A percentile compares a stretch with the other conserved stretches of the same genome.
Evolutionary conservation across 2,329 filamentous ascomycete genomes (phyloP).

Genomic region (Penicillium vulpinum): DNA sequence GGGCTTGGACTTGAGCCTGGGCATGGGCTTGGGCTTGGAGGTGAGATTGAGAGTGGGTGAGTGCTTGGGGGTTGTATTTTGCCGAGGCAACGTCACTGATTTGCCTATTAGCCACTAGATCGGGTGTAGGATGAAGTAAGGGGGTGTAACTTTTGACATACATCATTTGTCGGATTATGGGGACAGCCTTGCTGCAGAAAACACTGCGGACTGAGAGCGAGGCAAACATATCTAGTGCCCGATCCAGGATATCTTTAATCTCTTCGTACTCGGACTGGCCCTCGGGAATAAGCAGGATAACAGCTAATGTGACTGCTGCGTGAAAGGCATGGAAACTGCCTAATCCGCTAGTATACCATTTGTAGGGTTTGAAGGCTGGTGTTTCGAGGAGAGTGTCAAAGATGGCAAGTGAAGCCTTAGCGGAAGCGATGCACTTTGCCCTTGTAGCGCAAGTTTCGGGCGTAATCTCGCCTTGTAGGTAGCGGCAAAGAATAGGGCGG

Average conservation of each 20-base stretch:
- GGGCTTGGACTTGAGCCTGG: conserved; percentile 12
- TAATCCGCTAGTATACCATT: conserved; percentile 43
- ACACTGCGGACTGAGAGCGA: conserved; percentile 35
- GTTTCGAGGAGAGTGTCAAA: conserved; percentile 35
- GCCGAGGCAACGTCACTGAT: conserved; percentile 27
- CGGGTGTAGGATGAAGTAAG: too few relatives aligned
- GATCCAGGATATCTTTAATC: conserved; percentile 29
- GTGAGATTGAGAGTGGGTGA: conserved; percentile 8
- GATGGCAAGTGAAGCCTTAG: conserved; percentile 36
- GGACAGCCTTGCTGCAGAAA: conserved; percentile 41
- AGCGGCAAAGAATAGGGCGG: conserved; percentile 36
- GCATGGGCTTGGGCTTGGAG: conserved; percentile 14
- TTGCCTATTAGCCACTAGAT: conserved; percentile 2
- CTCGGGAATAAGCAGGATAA: conserved; percentile 32
- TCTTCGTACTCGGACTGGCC: conserved; percentile 31
- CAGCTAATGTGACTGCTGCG: conserved; percentile 36
- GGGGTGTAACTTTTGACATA: conserved; percentile 17
- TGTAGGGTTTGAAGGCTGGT: conserved; percentile 37
- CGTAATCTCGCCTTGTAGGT: conserved; percentile 34
- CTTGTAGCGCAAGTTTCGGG: conserved; percentile 31
- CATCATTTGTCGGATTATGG: conserved; percentile 37
- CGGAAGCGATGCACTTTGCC: conserved; percentile 35
- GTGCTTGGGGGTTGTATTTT: conserved; percentile 17
- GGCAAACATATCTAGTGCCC: conserved; percentile 36
- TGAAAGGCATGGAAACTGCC: conserved; percentile 47